Base-by-base conservation (phyloP, 2,329 filamentous ascomycete genomes). In the Aspergillus fumigatus region DNA sequence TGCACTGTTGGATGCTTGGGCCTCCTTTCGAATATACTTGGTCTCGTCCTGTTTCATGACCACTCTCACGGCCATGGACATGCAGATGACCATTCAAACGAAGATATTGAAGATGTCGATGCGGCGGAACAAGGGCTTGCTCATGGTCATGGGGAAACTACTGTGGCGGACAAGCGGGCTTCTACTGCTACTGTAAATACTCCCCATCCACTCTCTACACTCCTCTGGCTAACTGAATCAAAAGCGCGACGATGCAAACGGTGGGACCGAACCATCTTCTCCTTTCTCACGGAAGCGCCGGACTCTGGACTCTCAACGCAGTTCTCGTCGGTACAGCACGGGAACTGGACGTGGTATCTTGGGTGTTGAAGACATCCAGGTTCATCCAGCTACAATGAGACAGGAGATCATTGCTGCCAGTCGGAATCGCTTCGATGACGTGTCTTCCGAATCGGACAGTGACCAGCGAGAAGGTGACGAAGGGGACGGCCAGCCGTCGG, bases 331-430 rank as follows among this genome's bases (percentile, higher is more conserved):
- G 23, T 73, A 70, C 55, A 76, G 73, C 58, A 82, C 77, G 76
- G 92, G 78, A 75, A 87, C 76, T 26, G 80, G 78, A 29, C 77
- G 82, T 52, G 74, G 76, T 48, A 80, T 82, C 58, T 77, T 78
- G 14, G 80, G 75, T 35, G 83, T 92, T 54, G 88, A 87, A 26
- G 82, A 86, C 53, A 83, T 95, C 63, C 90, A 88, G 70, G 89
- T 96, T 52, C 89, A 97, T 70, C 94, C 94, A 2, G 88, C 91
- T 25, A 93, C 88, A 61, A 92, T 97, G 79, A 83, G 94, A 62
- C 89, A 96, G 71, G 91, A 93, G 55, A 96, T 99, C 65, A 95
- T 97, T 62, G 87, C 88, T 40, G 90, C 90, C n/a, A 88, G 86
- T 58, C 83, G 84, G 25, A 87, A 84, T 57, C 82, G 83, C 51